These are phyloP conservation scores for Aspergillus vadensis DNA, from an alignment of 2,329 filamentous ascomycete species.

Conservation along the genomic window DNA sequence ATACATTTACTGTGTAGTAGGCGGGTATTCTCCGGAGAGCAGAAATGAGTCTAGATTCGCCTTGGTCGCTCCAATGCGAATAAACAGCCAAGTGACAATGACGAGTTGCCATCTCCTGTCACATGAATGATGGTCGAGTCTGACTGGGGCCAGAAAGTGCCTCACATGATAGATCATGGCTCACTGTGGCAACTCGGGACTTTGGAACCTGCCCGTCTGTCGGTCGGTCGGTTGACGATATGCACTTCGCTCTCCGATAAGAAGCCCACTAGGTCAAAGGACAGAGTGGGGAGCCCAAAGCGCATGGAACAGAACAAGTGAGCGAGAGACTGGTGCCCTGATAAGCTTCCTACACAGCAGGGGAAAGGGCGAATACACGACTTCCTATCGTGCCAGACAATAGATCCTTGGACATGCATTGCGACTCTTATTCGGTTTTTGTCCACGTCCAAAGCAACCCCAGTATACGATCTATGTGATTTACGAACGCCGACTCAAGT, in stretches of 20 bases:
- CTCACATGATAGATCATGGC: constrained; percentile 16
- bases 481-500: constrained; percentile 6
- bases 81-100: not conserved
- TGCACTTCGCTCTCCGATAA: not conserved
- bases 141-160: not conserved
- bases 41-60: not conserved
- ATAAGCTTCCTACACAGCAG: not conserved
- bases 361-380: not conserved
- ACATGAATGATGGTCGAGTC: constrained; percentile 15
- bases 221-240: not conserved
- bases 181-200: constrained; percentile 9
- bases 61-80: not conserved
- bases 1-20: not conserved
- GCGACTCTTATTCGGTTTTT: not conserved
- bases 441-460: not conserved
- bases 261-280: not conserved
- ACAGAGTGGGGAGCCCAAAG: not conserved
- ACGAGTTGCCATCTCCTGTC: constrained; percentile 5
- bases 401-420: not conserved
- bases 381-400: not conserved
- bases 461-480: not conserved
- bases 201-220: constrained; percentile 2
- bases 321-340: not conserved
- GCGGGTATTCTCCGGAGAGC: not conserved
- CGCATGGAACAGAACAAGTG: not conserved